Base-by-base conservation (phyloP, 371 early-diverging fungal species). In the Mucor circinelloides region DNA sequence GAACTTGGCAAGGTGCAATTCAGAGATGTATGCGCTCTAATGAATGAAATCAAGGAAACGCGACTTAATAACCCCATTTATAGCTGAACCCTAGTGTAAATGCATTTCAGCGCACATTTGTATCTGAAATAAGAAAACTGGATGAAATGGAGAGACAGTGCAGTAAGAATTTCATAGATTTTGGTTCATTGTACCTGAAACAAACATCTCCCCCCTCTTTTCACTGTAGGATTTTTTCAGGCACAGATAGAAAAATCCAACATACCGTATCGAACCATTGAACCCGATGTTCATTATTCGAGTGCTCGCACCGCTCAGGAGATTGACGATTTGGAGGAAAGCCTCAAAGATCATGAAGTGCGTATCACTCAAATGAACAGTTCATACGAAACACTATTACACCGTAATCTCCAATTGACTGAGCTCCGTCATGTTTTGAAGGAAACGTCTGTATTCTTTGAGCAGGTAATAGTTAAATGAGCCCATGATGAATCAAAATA, bases 31-130 rank as follows among this genome's bases (percentile, higher is more conserved):
- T 71, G 75, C 60, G 8, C 48, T 50, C 34, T 10, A 17, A 17
- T n/a, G 2, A 36, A 36, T 36, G 36, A 12, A 36, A 36, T 36
- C 36, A 36, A 19, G 44, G 1, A 44, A 44, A 50, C 50, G 25
- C 50, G 50, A 50, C 23, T 12, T 50, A 50, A 50, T 50, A 25
- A 25, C 25, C 23, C 36, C 36, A 36, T 46, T 6, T 30, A 27
- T 69, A 94, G 94, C 85, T 98, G 62, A 98, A 99, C 80, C 89
- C 94, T 44, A 91, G 94, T 42, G 93, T 94, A 34, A 98, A 94
- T 78, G 96, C 98, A 27, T 99, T 99, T 74, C 98, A 98, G 81
- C 91, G 99, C 40, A 90, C 95, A n/a, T 98, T 96, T 80, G 97
- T 95, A 25, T 83, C 82, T 58, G 96, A 96, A 74, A 95, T 97